phyloP scores from a whole-genome alignment of 2,329 filamentous ascomycete genomes.

The Alternaria rosae region DNA sequence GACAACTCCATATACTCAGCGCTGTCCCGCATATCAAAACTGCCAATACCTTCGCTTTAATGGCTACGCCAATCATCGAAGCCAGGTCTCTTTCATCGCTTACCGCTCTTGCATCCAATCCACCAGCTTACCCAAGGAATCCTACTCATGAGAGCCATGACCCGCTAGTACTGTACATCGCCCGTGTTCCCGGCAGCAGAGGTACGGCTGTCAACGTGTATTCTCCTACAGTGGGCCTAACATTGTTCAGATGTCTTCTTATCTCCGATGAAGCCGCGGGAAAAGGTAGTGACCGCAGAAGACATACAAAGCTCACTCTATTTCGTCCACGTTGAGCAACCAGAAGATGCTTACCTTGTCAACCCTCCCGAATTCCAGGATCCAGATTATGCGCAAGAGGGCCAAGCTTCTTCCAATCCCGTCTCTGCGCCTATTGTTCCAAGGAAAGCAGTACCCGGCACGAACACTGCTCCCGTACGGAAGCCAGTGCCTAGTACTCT shows the following conservation, averaged over 20 bases:
- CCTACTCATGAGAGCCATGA: conserved; percentile 73
- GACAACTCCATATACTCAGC: conserved; percentile 10
- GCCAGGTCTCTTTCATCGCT: conserved; percentile 83
- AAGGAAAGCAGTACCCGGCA: conserved; percentile 38
- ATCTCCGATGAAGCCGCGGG: conserved; percentile 85
- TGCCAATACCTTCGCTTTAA: conserved; percentile 25
- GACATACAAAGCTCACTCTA: conserved; percentile 90
- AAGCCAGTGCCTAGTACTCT: conserved; percentile 42
- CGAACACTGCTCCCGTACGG: conserved; percentile 23
- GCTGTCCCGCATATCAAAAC: conserved; percentile 12
- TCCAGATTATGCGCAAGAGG: conserved; percentile 19
- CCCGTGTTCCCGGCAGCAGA: conserved; percentile 88
- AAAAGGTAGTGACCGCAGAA: conserved; percentile 86
- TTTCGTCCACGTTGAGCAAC: conserved; percentile 81
- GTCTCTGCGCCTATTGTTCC: conserved; percentile 30
- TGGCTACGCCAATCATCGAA: conserved; percentile 64
- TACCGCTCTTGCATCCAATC: conserved; percentile 82
- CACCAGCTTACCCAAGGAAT: conserved; percentile 83
- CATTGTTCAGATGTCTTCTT: conserved; percentile 78
- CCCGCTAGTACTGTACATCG: conserved; percentile 86
- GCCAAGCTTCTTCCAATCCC: conserved; percentile 13
- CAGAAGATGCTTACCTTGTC: conserved; percentile 57
- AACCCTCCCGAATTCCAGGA: conserved; percentile 21
- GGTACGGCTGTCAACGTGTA: conserved; percentile 61
- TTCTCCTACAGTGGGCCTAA: conserved; percentile 21